These are phyloP conservation scores for Pseudocercospora fijiensis DNA, from an alignment of 2,329 filamentous ascomycete genomes.

Conservation along the genomic window DNA sequence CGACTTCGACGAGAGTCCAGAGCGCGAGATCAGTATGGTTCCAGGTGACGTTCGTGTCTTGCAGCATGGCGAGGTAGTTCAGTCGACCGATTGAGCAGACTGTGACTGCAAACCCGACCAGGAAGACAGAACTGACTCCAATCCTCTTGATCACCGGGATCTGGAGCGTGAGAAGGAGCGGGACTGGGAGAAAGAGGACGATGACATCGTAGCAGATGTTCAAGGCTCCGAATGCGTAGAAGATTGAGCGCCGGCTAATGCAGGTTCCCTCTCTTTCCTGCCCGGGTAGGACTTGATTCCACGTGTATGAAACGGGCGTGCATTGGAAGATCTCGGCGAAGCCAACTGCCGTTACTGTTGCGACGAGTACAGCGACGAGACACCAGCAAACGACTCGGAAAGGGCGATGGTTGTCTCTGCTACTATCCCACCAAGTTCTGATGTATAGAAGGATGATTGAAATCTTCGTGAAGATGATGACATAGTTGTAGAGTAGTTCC, in stretches of 20 bases:
- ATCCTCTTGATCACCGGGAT: background rate
- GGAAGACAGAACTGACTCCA: slow-evolving; percentile 10
- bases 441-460: slow-evolving; percentile 13
- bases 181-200: slow-evolving; percentile 16
- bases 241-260: slow-evolving; percentile 2
- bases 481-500: slow-evolving; percentile 7
- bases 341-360: slow-evolving; percentile 13
- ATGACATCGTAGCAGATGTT: slow-evolving; percentile 13
- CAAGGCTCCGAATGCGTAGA: slow-evolving; percentile 4
- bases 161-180: slow-evolving; percentile 5
- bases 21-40: slow-evolving; percentile 7
- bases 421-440: slow-evolving; percentile 6
- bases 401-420: background rate
- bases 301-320: background rate
- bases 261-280: slow-evolving; percentile 7
- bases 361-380: slow-evolving; percentile 1
- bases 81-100: slow-evolving; percentile 10
- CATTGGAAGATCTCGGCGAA: slow-evolving; percentile 16
- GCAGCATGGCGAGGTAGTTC: slow-evolving; percentile 5
- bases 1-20: slow-evolving; percentile 15
- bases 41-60: slow-evolving; percentile 13
- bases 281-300: background rate
- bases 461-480: slow-evolving; percentile 16
- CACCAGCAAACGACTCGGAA: slow-evolving; percentile 9
- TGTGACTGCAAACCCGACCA: slow-evolving; percentile 15